Evolutionary conservation across 352 stramenopile species (phyloP).

Genomic region (Phytopythium sindhum): DNA sequence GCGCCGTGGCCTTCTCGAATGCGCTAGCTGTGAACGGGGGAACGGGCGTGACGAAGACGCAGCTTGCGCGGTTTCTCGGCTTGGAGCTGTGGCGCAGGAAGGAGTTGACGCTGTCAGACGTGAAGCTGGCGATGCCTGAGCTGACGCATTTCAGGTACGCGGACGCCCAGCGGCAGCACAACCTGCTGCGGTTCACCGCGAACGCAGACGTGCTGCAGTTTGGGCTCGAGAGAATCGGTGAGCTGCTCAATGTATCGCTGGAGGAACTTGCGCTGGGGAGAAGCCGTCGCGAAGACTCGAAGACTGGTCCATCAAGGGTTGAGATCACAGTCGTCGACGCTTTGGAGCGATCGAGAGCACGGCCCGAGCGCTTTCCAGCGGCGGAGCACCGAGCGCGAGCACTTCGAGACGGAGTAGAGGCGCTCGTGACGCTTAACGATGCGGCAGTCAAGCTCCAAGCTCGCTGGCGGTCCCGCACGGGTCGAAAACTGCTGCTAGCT

Average conservation of each 20-base stretch:
- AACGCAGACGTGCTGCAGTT: slow-evolving; percentile 59
- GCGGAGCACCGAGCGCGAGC: background rate
- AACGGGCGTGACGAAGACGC: slow-evolving; percentile 46
- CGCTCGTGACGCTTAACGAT: slow-evolving; percentile 19
- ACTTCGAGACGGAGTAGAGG: background rate
- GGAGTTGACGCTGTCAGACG: slow-evolving; percentile 47
- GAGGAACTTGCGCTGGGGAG: slow-evolving; percentile 29
- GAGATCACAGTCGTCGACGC: background rate
- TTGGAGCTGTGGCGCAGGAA: background rate
- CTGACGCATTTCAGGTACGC: slow-evolving; percentile 52
- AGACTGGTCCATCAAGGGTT: background rate
- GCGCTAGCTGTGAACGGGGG: slow-evolving; percentile 25
- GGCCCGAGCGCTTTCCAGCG: background rate
- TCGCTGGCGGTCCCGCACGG: slow-evolving; percentile 48
- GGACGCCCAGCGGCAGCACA: slow-evolving; percentile 45
- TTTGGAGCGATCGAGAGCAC: background rate
- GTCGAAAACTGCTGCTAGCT: slow-evolving; percentile 32
- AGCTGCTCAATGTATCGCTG: slow-evolving; percentile 45
- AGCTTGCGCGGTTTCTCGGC: slow-evolving; percentile 67
- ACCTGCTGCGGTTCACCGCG: slow-evolving; percentile 36
- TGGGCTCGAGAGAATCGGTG: slow-evolving; percentile 53
- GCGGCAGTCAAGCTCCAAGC: slow-evolving; percentile 39
- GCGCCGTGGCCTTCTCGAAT: slow-evolving; percentile 50
- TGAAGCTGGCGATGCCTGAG: slow-evolving; percentile 52
- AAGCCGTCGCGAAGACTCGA: background rate